phyloP scores from a whole-genome alignment of 139 green algal species.

The Zygnema cylindricum region DNA sequence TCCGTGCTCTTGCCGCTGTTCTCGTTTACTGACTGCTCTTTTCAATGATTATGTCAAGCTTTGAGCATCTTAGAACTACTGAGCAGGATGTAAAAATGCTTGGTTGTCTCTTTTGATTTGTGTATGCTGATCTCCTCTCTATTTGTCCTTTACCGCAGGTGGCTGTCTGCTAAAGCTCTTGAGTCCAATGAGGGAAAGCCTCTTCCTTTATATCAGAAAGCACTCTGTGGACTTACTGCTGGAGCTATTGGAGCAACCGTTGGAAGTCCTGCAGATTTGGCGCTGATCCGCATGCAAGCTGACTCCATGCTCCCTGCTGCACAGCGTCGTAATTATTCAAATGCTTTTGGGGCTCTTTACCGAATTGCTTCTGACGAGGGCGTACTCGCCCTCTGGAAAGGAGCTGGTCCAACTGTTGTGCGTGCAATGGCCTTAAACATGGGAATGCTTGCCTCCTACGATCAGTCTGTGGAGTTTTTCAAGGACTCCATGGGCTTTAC shows the following conservation, averaged over 20 bases:
- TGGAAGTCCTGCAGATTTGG: constrained; percentile 93
- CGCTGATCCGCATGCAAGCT: constrained; percentile 95
- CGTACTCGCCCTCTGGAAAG: constrained; percentile 69
- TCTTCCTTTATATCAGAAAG: constrained; percentile 64
- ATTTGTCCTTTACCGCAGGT: constrained; percentile 5
- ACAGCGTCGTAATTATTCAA: constrained; percentile 91
- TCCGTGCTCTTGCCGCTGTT: too few species aligned
- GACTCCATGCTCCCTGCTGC: constrained; percentile 80
- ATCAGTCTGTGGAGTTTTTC: constrained; percentile 96
- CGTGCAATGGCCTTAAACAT: constrained; percentile 99
- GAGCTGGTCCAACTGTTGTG: constrained; percentile 90
- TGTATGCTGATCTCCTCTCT: too few species aligned
- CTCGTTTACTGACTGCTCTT: too few species aligned
- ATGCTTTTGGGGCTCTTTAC: constrained; percentile 75
- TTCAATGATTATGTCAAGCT: too few species aligned
- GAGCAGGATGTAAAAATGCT: too few species aligned
- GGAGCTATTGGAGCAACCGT: constrained; percentile 93
- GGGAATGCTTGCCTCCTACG: constrained; percentile 99
- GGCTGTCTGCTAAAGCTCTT: constrained; percentile 32
- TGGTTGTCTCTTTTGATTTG: too few species aligned
- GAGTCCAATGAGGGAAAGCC: constrained; percentile 63
- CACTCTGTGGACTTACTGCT: constrained; percentile 79
- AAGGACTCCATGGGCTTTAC: constrained; percentile 47
- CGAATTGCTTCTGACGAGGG: constrained; percentile 69
- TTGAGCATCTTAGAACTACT: too few species aligned